Base-by-base conservation (phyloP, 2,329 filamentous ascomycete genomes). In the Hypoxylon sp. region DNA sequence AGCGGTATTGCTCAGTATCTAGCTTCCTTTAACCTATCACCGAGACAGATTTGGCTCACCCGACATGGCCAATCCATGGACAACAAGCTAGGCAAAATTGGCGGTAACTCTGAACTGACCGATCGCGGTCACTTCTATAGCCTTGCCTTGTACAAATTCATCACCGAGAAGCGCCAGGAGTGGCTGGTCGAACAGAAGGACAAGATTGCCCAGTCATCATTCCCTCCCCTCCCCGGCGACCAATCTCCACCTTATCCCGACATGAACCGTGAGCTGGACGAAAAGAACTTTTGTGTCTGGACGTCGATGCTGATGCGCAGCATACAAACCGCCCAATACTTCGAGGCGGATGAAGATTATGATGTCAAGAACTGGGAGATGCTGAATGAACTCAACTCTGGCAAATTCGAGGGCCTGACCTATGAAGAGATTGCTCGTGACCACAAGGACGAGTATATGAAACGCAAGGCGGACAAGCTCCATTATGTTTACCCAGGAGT, bases 281-380 rank as follows among this genome's bases (percentile, higher is more conserved):
- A 91, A 73, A 97, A 97, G 81, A 93, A 93, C 75, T 98, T 97
- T 75, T 99, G 95, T 77, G 92, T 99, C 15, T 99, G 95, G 95
- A 97, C 94, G 0, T 97, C 92, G 2, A 98, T 98, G 94, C 86
- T 99, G 67, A 90, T 91, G 75, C 91, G 95, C 68, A 93, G 92
- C 63, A 89, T 95, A 52, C 89, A 97, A 74, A 96, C 94, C 0
- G 93, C 91, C 0, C 89, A 95, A 68, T 91, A 91, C 76, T 99
- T 98, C 76, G 91, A 97, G 70, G 84, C 82, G 0, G 95, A 98
- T 68, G 94, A 98, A 20, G 92, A 97, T 56, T 97, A 94, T 76
- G 95, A 98, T 69, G 89, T 96, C 71, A 99, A 99, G 81, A 92
- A 97, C 70, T 97, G 94, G 93, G 91, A 94, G 73, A 97, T 97